Evolutionary conservation across 164 flowering plant species (phyloP).

Genomic region (Paratinospora sagittata): DNA sequence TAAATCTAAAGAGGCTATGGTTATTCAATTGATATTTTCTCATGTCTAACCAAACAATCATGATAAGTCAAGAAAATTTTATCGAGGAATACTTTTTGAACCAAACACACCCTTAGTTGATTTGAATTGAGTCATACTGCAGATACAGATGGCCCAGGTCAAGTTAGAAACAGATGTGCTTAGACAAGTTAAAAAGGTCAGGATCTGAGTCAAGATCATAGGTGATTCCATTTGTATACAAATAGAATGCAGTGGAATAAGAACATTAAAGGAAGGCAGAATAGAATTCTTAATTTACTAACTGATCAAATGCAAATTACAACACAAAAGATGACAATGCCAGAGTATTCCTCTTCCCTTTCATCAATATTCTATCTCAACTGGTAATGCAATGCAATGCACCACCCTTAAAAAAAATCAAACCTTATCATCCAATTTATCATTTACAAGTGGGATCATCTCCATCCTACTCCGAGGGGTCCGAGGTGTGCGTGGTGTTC

Average conservation of each 20-base stretch:
- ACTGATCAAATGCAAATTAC: conserved; percentile 3
- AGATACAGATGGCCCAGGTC: no score
- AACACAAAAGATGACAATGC: neutral
- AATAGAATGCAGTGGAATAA: neutral
- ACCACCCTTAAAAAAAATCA: conserved; percentile 18
- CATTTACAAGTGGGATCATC: conserved; percentile 75
- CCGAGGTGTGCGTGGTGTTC: conserved; percentile 63
- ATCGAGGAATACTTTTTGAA: no score
- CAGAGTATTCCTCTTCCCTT: neutral
- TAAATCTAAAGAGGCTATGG: no score
- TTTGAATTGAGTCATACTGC: no score
- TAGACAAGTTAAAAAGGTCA: no score
- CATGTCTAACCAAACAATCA: no score
- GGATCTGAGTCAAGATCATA: no score
- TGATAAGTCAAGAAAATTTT: no score
- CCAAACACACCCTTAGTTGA: no score
- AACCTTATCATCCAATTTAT: conserved; percentile 82
- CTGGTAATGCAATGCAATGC: neutral
- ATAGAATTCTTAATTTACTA: neutral
- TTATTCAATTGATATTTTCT: no score
- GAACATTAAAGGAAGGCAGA: neutral
- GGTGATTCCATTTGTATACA: neutral
- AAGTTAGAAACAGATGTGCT: no score
- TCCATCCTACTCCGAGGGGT: conserved; percentile 60
- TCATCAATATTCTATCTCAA: neutral